Base-by-base conservation (phyloP, 345 rosid species). In the Cardiospermum halicacabum region DNA sequence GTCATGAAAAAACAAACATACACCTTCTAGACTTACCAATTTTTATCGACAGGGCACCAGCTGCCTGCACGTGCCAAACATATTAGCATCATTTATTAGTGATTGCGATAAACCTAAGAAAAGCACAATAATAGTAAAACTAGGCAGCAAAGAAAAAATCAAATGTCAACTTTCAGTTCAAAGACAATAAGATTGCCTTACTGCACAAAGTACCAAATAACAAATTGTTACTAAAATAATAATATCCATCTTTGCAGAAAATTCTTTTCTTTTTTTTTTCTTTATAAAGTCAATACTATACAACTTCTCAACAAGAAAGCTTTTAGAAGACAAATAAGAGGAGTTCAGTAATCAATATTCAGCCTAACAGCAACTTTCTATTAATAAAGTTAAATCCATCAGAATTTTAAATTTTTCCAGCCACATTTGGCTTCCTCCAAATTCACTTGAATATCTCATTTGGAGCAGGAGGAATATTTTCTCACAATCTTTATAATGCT, bases 1-100 rank as follows among this genome's bases (percentile, higher is more conserved):
- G n/a, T 59, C 15, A 66, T 50, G 18, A 22, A 64, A n/a, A 24
- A 53, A 53, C 50, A 39, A 60, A 32, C 34, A 62, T 62, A 31
- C 48, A 16, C 55, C 43, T 48, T n/a, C n/a, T 49, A 75, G 25
- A 76, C 97, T 91, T 66, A 94, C 99, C 99, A 61, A 89, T 91
- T 79, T 87, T 85, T 62, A 94, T 84, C 21, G 96, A 89, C 78
- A 95, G 71, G 59, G 98, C 94, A 50, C 96, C 98, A 40, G 99
- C 96, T 4, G 99, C 98, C 99, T 95, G 90, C 58, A 75, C 28
- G 62, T 53, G 45, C 53, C 59, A 39, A 36, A 62, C 10, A 54
- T 50, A n/a, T 5, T 7, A 9, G 8, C 27, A 51, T 50, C 37
- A 57, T 53, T 58, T 19, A 51, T 50, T 43, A 57, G 53, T 58